Base-by-base conservation (phyloP, 2,329 filamentous ascomycete genomes). In the Trichoderma sp. region DNA sequence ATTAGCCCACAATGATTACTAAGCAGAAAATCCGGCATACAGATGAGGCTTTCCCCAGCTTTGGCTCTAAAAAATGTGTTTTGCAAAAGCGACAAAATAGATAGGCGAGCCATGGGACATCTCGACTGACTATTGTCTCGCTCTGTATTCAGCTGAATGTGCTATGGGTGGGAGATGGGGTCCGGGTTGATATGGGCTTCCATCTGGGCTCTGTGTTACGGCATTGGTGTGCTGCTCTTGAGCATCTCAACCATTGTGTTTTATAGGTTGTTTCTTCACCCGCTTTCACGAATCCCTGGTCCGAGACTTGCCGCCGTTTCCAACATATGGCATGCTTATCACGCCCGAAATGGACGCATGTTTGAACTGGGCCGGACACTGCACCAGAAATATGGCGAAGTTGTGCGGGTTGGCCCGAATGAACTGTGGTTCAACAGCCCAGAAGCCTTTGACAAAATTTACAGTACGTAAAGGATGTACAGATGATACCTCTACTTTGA, bases 391-490 rank as follows among this genome's bases (percentile, higher is more conserved):
- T 88, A 88, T 72, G 87, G 87, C 0, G 81, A 84, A 0, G 78
- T 82, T 3, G 87, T 89, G n/a, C 81, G 87, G 0, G 82, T 88
- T 8, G 85, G 85, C 0, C 87, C 87, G 0, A 82, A 87, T 39
- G 86, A 88, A 74, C 81, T 88, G 6, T 88, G 86, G 84, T 84
- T 88, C 32, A 78, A 84, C 71, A 85, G 82, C 3, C 80, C 76
- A 26, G 84, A 86, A 62, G 86, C 83, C 0, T 86, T 84, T 72
- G 81, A 82, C 69, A 74, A 78, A 1, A 85, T 87, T 8, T 88
- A 88, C 76, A 79, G 85, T 86, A 73, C 20, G 82, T 75, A 2
- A 43, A 32, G 6, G 26, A 26, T 26, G 0, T 15, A 11, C 57
- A 11, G 4, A 9, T 9, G 28, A 15, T 20, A 4, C 8, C 1